Base-by-base conservation (phyloP, 1,284 basidiomycete species). In the Microstroma glucosiphilum region DNA sequence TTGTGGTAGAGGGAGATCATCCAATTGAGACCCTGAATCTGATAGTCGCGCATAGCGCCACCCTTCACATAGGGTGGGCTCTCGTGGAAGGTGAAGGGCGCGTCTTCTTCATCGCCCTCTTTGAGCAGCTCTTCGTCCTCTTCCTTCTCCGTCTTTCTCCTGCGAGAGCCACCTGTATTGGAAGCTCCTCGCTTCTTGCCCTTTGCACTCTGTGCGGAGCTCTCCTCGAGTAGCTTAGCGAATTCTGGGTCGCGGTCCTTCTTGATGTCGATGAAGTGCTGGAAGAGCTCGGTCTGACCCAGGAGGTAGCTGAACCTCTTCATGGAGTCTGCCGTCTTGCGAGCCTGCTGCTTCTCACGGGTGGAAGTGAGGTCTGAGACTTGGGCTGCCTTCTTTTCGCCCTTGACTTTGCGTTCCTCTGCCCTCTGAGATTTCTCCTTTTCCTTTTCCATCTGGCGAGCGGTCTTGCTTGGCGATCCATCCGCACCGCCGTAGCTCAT, bases 231-330 rank as follows among this genome's bases (percentile, higher is more conserved):
- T 78, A 97, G 82, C 3, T 87, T 87, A 0, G 92, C 92, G 77
- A 97, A 98, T 75, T 93, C 89, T 15, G 93, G 92, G 81, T 98
- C 93, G 41, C 91, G 87, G 60, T 91, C 87, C 82, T 87, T 76
- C 59, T 78, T 78, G 64, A 78, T 73, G 60, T 78, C 76, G 63
- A 78, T 76, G 62, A 78, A 78, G 63, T 78, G 77, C 68, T 77
- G 77, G 67, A 78, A 78, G 57, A 78, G 71, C 63, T 78, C 77
- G 17, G 77, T 78, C 67, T 78, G 77, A 26, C 73, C 77, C 40
- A 78, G 70, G 19, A 78, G 65, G 60, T 78, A 78, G 58, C 65
- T 67, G 67, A 74, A 77, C 1, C 77, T 63, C 68, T 78, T 78
- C 65, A 77, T 67, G 60, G 70, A 73, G 58, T 78, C 77, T 25